These are phyloP conservation scores for Phytomonas sp. DNA, from an alignment of 208 protist genomes.

Conservation along the genomic window DNA sequence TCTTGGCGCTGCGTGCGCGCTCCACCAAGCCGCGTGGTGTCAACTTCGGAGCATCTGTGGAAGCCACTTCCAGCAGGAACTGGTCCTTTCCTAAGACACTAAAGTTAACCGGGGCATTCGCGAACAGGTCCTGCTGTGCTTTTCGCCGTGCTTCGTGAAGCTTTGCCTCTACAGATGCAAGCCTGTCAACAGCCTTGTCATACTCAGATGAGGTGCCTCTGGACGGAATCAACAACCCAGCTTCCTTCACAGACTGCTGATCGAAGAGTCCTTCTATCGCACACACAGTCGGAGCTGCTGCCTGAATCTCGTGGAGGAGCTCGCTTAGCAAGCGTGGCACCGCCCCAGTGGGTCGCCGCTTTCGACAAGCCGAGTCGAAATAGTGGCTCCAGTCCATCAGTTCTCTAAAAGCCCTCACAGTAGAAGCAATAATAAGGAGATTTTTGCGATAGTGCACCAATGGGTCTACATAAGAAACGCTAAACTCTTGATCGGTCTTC, in stretches of 20 bases:
- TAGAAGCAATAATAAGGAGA: constrained; percentile 56
- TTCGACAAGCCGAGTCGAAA: constrained; percentile 20
- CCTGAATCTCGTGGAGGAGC: constrained; percentile 32
- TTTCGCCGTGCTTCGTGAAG: constrained; percentile 38
- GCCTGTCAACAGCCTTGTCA: constrained; percentile 32
- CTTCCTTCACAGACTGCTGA: constrained; percentile 25
- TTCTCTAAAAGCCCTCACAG: constrained; percentile 50
- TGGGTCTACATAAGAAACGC: constrained; percentile 81
- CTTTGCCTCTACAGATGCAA: constrained; percentile 36
- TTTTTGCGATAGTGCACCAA: constrained; percentile 80
- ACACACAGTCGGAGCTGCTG: constrained; percentile 24
- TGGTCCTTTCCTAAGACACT: constrained; percentile 74
- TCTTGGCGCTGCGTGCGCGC: constrained; percentile 51
- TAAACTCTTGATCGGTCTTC: constrained; percentile 25
- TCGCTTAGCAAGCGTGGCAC: constrained; percentile 53
- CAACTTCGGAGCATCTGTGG: constrained; percentile 28
- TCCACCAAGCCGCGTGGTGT: constrained; percentile 53
- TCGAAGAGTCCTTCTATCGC: constrained; percentile 67
- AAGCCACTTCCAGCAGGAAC: constrained; percentile 78
- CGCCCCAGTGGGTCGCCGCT: neutral
- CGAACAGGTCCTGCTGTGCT: constrained; percentile 42
- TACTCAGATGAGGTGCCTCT: constrained; percentile 47
- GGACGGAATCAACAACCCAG: constrained; percentile 54
- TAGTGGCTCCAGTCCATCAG: constrained; percentile 47
- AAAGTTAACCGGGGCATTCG: constrained; percentile 41